Evolutionary conservation across 257 asterid genomes (phyloP), one percentile per base, ranked within the genome.

Genomic region (Solanum microdontum): DNA sequence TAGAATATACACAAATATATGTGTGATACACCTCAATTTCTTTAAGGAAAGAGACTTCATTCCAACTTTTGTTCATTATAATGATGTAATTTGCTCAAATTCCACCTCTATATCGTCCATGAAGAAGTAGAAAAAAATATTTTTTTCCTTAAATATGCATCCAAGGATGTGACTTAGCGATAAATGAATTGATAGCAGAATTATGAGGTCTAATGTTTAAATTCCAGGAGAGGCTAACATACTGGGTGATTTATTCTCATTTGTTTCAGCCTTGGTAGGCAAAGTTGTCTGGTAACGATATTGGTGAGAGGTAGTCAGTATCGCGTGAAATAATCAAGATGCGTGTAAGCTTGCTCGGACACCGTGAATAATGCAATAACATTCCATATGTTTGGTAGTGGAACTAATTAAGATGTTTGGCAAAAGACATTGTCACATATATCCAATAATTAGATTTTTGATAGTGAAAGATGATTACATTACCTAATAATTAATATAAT

Each of bases 301-400:
- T 0, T 21, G 5, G 11, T 34, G 32, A 7, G 1, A 36, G 19
- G 3, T 2, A 2, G 1, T 3, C 26, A 2, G 0, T 74, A 74
- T 12, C 11, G 0, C 5, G 2, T 19, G 10, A 2, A 34, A 23
- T 36, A 10, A 36, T 21, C 1, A 74, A 34, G 19, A 9, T 33
- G 51, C 4, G 0, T 0, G 9, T 34, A 11, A 74, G 8, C 32
- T 74, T 36, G 5, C 17, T 11, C 10, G 3, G 2, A 36, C 30
- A 74, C 5, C 28, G 8, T 23, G 21, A 37, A 24, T 40, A 4
- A 4, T 43, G 37, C 64, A 43, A 77, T 43, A 14, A 77, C 62
- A 77, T 40, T 77, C 23, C 84, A 77, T 17, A 43, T 79, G 64
- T 79, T 43, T 79, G 84, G 83, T 28, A 14, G 24, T 24, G 34